These are phyloP conservation scores for Penicillium riverlandense DNA, from an alignment of 495 filamentous ascomycete species.

Conservation along the genomic window DNA sequence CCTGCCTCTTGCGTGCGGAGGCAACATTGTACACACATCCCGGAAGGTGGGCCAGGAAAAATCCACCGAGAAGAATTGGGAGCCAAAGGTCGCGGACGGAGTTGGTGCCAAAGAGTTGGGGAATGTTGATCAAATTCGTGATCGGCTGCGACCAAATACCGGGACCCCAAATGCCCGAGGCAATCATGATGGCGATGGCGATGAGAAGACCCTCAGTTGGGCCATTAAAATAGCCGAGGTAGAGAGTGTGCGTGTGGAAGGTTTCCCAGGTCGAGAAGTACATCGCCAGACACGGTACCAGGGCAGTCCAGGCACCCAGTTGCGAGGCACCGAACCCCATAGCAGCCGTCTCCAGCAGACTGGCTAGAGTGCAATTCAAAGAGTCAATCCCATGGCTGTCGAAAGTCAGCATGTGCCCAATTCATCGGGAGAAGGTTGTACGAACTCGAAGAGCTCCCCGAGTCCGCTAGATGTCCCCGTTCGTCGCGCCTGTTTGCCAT, in stretches of 20 bases:
- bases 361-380: conserved; percentile 89
- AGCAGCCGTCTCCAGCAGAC: conserved; percentile 79
- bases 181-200: conserved; percentile 75
- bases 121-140: conserved; percentile 52
- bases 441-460: conserved; percentile 91
- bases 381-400: conserved; percentile 90
- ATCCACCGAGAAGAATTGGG: conserved; percentile 59
- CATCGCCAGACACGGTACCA: conserved; percentile 91
- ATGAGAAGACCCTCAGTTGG: conserved; percentile 93
- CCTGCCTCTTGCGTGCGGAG: conserved; percentile 61
- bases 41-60: conserved; percentile 78
- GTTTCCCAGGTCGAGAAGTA: conserved; percentile 99
- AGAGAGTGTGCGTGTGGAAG: conserved; percentile 95
- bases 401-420: conserved; percentile 19
- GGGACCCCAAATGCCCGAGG: conserved; percentile 82
- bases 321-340: conserved; percentile 80
- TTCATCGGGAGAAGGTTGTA: background rate
- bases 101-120: conserved; percentile 52
- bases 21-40: conserved; percentile 73
- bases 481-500: conserved; percentile 92
- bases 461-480: conserved; percentile 93
- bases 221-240: conserved; percentile 94
- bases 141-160: conserved; percentile 78
- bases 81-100: conserved; percentile 86
- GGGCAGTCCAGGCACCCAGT: conserved; percentile 81